phyloP scores from a whole-genome alignment of 1,284 basidiomycete species.

The Leccinum subrobustum region DNA sequence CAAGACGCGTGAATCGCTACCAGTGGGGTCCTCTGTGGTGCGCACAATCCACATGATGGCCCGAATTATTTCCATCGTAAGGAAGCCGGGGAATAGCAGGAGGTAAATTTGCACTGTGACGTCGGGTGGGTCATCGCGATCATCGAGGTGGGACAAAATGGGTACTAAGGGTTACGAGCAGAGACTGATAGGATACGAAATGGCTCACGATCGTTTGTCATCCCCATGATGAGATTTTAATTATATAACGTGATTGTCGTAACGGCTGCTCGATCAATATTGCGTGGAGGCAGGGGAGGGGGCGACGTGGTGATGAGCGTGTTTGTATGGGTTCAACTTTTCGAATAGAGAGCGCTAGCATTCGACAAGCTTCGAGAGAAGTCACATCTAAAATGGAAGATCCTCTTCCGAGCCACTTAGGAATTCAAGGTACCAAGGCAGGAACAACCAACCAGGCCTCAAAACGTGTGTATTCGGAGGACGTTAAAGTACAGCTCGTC shows the following conservation, averaged over 20 bases:
- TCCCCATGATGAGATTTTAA: neutral
- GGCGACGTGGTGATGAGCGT: neutral
- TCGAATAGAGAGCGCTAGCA: neutral
- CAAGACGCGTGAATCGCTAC: conserved; percentile 10
- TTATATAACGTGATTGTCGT: neutral
- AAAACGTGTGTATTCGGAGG: neutral
- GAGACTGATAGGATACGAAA: neutral
- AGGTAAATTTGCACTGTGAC: too few relatives aligned
- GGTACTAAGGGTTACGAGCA: neutral
- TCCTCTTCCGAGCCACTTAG: neutral
- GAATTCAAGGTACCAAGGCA: neutral
- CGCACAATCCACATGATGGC: too few relatives aligned
- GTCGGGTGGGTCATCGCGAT: too few relatives aligned
- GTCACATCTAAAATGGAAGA: conserved; percentile 7
- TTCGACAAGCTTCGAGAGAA: neutral
- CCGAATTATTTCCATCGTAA: too few relatives aligned
- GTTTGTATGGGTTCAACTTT: neutral
- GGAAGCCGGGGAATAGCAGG: too few relatives aligned
- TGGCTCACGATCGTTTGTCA: too few relatives aligned
- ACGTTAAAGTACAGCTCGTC: conserved; percentile 5
- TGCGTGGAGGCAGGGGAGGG: neutral
- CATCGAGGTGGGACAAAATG: too few relatives aligned
- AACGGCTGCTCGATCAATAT: neutral
- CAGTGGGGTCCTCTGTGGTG: neutral
- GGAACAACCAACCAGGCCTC: neutral